These are phyloP conservation scores for Phytophthora quininea DNA, from an alignment of 352 stramenopile species.

Conservation along the genomic window DNA sequence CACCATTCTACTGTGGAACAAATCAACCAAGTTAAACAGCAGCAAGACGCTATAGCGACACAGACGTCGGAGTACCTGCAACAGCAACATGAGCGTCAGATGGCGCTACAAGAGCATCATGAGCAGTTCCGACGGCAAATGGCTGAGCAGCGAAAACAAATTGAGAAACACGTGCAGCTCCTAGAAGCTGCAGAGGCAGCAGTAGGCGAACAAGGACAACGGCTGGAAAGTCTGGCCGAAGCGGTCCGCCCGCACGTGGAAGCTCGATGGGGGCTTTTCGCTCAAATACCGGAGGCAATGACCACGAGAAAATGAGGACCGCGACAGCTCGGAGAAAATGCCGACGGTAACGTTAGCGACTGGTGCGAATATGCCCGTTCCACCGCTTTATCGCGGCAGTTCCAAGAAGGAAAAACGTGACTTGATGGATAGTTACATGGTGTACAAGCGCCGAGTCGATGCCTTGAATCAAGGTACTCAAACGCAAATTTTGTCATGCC, in stretches of 20 bases:
- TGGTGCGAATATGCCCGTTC: too few species aligned
- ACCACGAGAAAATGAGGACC: too few species aligned
- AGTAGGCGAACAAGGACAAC: slow-evolving; percentile 7
- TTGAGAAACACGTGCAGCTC: slow-evolving; percentile 11
- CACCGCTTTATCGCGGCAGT: too few species aligned
- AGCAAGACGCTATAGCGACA: slow-evolving; percentile 1
- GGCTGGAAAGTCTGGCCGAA: slow-evolving; percentile 5
- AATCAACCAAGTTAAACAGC: slow-evolving; percentile 1
- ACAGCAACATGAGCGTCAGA: slow-evolving; percentile 2
- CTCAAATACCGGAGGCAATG: too few species aligned
- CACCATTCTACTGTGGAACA: slow-evolving; percentile 4
- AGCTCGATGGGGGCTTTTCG: background rate
- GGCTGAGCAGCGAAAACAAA: slow-evolving; percentile 8
- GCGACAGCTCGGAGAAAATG: too few species aligned
- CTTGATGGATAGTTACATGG: too few species aligned
- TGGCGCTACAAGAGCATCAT: slow-evolving; percentile 5
- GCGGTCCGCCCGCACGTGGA: background rate
- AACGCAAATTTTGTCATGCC: slow-evolving; percentile 1
- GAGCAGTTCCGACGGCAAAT: background rate
- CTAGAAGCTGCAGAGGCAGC: slow-evolving; percentile 4
- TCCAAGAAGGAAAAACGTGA: slow-evolving; percentile 7
- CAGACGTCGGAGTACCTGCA: slow-evolving; percentile 5
- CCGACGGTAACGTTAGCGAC: background rate
- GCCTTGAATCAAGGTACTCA: slow-evolving; percentile 1
- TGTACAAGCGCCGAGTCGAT: background rate